phyloP scores from a whole-genome alignment of 1,284 basidiomycete genomes.

The Caloboletus inedulis region DNA sequence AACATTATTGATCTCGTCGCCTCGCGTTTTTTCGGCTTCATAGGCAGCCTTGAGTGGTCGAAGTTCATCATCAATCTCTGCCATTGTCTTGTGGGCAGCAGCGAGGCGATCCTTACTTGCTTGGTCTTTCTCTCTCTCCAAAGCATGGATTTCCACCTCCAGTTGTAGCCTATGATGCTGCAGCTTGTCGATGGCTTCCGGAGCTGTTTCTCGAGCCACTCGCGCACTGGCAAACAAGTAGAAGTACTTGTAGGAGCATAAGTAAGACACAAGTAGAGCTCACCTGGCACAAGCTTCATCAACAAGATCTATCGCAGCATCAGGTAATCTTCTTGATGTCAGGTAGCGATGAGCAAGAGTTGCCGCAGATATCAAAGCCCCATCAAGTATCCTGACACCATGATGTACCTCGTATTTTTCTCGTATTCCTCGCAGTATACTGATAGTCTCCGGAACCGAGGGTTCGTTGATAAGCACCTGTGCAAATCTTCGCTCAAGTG shows the following conservation, averaged over 20 bases:
- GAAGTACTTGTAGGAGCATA: constrained; percentile 5
- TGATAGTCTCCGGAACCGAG: constrained; percentile 86
- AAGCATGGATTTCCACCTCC: constrained; percentile 93
- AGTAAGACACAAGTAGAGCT: constrained; percentile 20
- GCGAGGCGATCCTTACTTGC: constrained; percentile 88
- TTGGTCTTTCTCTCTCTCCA: constrained; percentile 90
- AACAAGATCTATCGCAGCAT: constrained; percentile 90
- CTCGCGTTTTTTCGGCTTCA: constrained; percentile 85
- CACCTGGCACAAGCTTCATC: constrained; percentile 91
- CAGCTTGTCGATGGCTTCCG: constrained; percentile 93
- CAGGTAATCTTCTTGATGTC: constrained; percentile 80
- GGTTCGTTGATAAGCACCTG: constrained; percentile 96
- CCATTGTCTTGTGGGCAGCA: constrained; percentile 75
- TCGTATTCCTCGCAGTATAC: constrained; percentile 83
- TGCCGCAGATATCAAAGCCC: constrained; percentile 87
- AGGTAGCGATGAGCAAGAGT: constrained; percentile 94
- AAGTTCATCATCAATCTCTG: constrained; percentile 88
- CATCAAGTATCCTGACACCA: constrained; percentile 88
- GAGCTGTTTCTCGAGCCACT: constrained; percentile 91
- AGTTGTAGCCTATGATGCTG: constrained; percentile 90
- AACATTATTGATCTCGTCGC: constrained; percentile 81
- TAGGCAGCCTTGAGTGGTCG: constrained; percentile 85
- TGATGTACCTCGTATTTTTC: constrained; percentile 85
- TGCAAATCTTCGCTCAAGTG: constrained; percentile 92
- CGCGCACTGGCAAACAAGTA: constrained; percentile 61